Base-by-base conservation (phyloP, 352 stramenopile species). In the Phytophthora fragariaefolia region DNA sequence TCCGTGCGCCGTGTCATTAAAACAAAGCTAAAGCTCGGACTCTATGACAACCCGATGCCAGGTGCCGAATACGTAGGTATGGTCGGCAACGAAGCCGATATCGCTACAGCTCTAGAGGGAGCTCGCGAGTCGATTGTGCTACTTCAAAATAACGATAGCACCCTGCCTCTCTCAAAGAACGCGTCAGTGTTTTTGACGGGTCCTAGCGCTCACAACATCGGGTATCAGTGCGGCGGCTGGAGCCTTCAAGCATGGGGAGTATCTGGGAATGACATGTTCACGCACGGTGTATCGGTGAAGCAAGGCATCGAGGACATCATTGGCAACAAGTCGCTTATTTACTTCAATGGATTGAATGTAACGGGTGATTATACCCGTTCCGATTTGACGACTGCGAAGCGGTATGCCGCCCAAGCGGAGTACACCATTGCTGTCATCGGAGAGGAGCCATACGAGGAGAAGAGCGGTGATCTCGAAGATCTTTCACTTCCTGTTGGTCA, bases 401-500 rank as follows among this genome's bases (percentile, higher is more conserved):
- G 61, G 0, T 61, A 80, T 24, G 83, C 81, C 6, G 60, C 52
- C 9, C 57, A 66, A 26, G 56, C 56, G 5, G 45, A 63, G 5
- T 55, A 30, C 43, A 63, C 54, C 15, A 13, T 63, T 12, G 55
- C 89, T 12, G 84, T 76, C 23, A 77, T 96, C 24, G 87, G 89
- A 24, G 89, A 96, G 65, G 51, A 48, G 15, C 52, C 76, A 3
- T 96, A 95, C 61, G 75, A 87, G 6, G 88, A 95, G 57, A 96
- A 93, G 54, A 74, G 71, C 2, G 88, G 89, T 1, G 89, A 97
- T 55, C 84, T 96, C 47, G 54, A 89, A 30, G 80, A 93, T 47
- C 52, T 93, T 1, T 60, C 71, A 0, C 69, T 94, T 8, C 76
- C 87, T 5, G 27, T 30, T 15, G 82, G 86, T 15, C 82, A 95